Conservation (phyloP, 2,329 filamentous ascomycete species). For the Clonostachys rosea region DNA sequence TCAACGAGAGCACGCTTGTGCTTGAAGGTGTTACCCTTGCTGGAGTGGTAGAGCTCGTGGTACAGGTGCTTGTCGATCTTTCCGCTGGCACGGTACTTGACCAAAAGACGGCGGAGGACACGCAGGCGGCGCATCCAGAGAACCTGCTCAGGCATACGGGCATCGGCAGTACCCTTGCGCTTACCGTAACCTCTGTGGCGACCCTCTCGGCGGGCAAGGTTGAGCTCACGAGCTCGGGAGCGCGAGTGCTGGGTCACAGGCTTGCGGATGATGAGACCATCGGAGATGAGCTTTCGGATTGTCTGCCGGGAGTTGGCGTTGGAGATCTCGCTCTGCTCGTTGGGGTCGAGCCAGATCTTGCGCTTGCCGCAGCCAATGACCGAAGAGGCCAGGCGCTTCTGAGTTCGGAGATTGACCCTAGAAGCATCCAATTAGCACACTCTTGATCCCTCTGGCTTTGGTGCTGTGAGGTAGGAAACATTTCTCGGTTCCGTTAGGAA, state of each 20-base stretch:
- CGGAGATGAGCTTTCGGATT: slow-evolving; percentile 97
- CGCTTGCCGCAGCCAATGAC: slow-evolving; percentile 99
- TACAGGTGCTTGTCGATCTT: slow-evolving; percentile 99
- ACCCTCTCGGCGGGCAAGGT: slow-evolving; percentile 88
- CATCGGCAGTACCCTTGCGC: slow-evolving; percentile 99
- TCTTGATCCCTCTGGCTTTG: background rate
- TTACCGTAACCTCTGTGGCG: slow-evolving; percentile 99
- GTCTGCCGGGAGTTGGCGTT: slow-evolving; percentile 99
- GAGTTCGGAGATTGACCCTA: slow-evolving; percentile 99
- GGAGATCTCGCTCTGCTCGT: slow-evolving; percentile 98
- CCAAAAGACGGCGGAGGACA: slow-evolving; percentile 96
- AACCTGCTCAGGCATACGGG: slow-evolving; percentile 97
- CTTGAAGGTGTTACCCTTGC: slow-evolving; percentile 99
- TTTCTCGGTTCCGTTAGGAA: background rate
- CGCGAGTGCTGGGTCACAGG: slow-evolving; percentile 99
- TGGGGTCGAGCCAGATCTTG: slow-evolving; percentile 99
- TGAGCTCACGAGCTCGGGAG: slow-evolving; percentile 91
- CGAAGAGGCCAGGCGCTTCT: slow-evolving; percentile 99
- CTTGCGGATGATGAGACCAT: slow-evolving; percentile 99
- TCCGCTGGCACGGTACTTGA: slow-evolving; percentile 99
- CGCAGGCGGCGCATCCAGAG: slow-evolving; percentile 99
- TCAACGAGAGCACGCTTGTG: slow-evolving; percentile 99
- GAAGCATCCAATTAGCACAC: slow-evolving; percentile 1
- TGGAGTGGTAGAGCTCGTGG: slow-evolving; percentile 99
- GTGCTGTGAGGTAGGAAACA: background rate